Conservation (phyloP, 306 rosid genomes). For the Inga laurina region DNA sequence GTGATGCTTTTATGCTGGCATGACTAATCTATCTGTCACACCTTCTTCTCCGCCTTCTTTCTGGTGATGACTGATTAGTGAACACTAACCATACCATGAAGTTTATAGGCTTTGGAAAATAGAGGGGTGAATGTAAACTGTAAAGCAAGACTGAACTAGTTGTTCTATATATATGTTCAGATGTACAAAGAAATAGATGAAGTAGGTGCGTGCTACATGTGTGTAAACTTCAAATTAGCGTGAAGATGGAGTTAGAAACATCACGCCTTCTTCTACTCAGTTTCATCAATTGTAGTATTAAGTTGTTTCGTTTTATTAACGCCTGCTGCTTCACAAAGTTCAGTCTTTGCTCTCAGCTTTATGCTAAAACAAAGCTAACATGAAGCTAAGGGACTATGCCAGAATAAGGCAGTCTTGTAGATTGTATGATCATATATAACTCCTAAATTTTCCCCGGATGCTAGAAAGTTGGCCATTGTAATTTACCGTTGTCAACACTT, state of each 20-base stretch:
- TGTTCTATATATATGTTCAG: conserved; percentile 25
- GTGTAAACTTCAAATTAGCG: conserved; percentile 31
- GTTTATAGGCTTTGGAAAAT: conserved; percentile 2
- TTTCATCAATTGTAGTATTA: neutral
- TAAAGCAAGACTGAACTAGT: conserved; percentile 8
- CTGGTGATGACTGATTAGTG: neutral
- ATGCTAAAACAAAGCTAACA: neutral
- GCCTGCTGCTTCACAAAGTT: neutral
- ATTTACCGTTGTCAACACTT: neutral
- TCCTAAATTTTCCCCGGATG: neutral
- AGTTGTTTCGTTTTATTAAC: neutral
- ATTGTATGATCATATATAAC: neutral
- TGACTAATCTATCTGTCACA: conserved; percentile 44
- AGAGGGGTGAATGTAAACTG: neutral
- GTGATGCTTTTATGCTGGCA: conserved; percentile 84
- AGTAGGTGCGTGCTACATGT: conserved; percentile 28
- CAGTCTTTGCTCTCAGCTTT: neutral
- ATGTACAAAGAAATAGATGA: conserved; percentile 15
- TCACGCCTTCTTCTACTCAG: neutral
- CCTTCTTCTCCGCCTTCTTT: neutral
- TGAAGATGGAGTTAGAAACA: conserved; percentile 25
- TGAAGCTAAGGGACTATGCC: neutral
- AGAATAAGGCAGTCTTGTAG: neutral
- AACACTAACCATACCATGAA: neutral
- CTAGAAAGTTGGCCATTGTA: neutral